These are phyloP conservation scores for Ephemerocybe angulata DNA, from an alignment of 768 basidiomycete species.

Conservation along the genomic window DNA sequence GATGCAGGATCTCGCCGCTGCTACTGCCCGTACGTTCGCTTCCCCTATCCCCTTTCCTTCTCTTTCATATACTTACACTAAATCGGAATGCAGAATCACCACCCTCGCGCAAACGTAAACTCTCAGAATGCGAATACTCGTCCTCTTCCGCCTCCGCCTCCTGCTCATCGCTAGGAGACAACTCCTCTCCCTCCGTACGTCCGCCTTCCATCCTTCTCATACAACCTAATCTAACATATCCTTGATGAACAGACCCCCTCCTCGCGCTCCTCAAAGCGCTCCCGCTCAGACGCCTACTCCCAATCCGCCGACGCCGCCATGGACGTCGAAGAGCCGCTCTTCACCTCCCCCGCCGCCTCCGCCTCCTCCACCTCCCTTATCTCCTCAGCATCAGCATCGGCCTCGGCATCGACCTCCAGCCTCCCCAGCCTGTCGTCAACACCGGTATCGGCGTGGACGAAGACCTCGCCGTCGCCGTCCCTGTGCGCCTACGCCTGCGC, in stretches of 20 bases:
- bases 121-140: too few relatives aligned
- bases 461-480: constrained; percentile 22
- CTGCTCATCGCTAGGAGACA: too few relatives aligned
- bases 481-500: constrained; percentile 63
- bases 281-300: constrained; percentile 42
- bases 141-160: too few relatives aligned
- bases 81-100: constrained; percentile 23
- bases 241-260: too few relatives aligned
- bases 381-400: constrained; percentile 2
- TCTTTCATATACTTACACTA: constrained; percentile 9
- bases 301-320: constrained; percentile 13
- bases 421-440: constrained; percentile 1
- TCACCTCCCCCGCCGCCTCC: constrained; percentile 11
- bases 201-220: constrained; percentile 6
- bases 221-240: too few relatives aligned
- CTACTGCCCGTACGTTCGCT: constrained; percentile 23
- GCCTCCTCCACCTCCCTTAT: not conserved
- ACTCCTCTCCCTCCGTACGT: too few relatives aligned
- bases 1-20: constrained; percentile 34
- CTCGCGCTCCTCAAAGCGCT: constrained; percentile 56
- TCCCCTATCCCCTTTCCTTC: constrained; percentile 4
- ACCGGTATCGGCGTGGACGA: constrained; percentile 24
- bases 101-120: constrained; percentile 49
- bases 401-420: constrained; percentile 34
- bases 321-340: constrained; percentile 6